Evolutionary conservation across 129 eudicot genomes (phyloP).

Genomic region (Mikania micrantha): DNA sequence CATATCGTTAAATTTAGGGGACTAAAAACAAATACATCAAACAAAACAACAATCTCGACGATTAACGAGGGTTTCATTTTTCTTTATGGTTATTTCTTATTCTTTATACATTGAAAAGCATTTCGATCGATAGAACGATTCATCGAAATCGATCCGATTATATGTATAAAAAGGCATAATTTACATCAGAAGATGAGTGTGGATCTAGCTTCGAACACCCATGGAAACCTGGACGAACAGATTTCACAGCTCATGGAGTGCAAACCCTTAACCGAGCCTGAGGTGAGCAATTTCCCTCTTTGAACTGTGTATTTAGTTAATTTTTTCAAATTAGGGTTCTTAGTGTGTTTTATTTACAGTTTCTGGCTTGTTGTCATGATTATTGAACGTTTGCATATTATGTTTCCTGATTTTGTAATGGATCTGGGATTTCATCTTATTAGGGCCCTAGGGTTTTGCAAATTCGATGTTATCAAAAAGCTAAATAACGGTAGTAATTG

Average conservation of each 20-base stretch:
- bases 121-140: slow-evolving; percentile 8
- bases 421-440: slow-evolving; percentile 15
- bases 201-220: slow-evolving; percentile 64
- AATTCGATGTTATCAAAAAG: not conserved
- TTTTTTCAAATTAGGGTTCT: not conserved
- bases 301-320: not conserved
- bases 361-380: not conserved
- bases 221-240: slow-evolving; percentile 76
- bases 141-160: slow-evolving; percentile 18
- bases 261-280: slow-evolving; percentile 80
- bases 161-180: not conserved
- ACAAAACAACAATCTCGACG: slow-evolving; percentile 25
- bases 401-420: slow-evolving; percentile 7
- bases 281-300: slow-evolving; percentile 18
- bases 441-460: slow-evolving; percentile 9
- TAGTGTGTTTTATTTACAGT: not conserved
- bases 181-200: slow-evolving; percentile 42
- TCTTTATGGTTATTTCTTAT: slow-evolving; percentile 2
- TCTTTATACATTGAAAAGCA: not conserved
- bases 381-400: not conserved
- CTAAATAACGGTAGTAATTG: not conserved
- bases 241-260: slow-evolving; percentile 90
- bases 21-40: not conserved
- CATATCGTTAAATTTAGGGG: not conserved
- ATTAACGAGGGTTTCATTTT: slow-evolving; percentile 30